Conservation (phyloP, 495 filamentous ascomycete species). For the Penicillium ochrochloron region DNA sequence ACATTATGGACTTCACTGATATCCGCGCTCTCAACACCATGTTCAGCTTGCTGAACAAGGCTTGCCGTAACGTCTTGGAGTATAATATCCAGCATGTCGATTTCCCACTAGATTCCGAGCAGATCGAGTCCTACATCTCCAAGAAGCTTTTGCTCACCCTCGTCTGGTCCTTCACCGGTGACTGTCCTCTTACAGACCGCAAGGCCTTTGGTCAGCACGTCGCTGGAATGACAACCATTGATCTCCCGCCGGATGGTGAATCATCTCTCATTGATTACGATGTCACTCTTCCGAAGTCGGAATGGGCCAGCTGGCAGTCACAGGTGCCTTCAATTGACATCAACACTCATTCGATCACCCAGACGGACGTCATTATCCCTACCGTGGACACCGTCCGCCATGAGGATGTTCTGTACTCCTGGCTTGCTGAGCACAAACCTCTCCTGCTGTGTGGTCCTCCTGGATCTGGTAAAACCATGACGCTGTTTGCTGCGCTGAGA, state of each 20-base stretch:
- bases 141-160: conserved; percentile 91
- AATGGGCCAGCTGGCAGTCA: conserved; percentile 92
- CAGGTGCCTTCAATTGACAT: conserved; percentile 94
- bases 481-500: conserved; percentile 91
- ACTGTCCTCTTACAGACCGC: conserved; percentile 87
- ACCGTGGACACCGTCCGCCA: conserved; percentile 96
- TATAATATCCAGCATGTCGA: conserved; percentile 94
- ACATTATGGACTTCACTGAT: conserved; percentile 98
- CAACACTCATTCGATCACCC: conserved; percentile 95
- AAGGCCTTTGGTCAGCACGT: conserved; percentile 86
- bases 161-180: conserved; percentile 93
- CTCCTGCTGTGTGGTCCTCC: conserved; percentile 95
- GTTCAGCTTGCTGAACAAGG: conserved; percentile 93
- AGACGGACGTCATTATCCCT: conserved; percentile 97
- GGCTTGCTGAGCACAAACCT: conserved; percentile 98
- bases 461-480: conserved; percentile 99
- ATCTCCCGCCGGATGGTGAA: conserved; percentile 74
- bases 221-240: conserved; percentile 77
- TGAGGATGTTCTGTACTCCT: conserved; percentile 97
- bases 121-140: conserved; percentile 84
- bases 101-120: conserved; percentile 87
- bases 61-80: conserved; percentile 87
- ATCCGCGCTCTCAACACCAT: conserved; percentile 89
- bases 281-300: conserved; percentile 79
- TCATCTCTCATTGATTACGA: conserved; percentile 94